phyloP scores from a whole-genome alignment of 257 asterid species.

The Nyctanthes arbortristis region DNA sequence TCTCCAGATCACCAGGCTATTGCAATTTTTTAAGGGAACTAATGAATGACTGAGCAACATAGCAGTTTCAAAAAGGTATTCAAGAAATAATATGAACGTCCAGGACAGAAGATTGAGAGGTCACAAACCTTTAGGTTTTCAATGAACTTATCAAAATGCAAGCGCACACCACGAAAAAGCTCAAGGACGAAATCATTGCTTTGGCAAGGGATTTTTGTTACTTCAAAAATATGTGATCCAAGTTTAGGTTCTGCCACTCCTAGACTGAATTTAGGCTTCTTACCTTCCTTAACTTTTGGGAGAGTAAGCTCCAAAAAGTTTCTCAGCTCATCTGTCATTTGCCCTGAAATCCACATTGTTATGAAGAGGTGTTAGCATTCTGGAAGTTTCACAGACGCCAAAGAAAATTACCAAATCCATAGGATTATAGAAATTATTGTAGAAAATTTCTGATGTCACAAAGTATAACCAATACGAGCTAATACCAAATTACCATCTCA shows the following conservation, averaged over 20 bases:
- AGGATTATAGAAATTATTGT: not conserved
- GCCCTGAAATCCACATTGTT: constrained; percentile 46
- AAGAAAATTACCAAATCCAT: not conserved
- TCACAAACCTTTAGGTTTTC: constrained; percentile 70
- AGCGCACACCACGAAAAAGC: constrained; percentile 81
- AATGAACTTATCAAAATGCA: constrained; percentile 71
- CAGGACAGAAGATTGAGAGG: not conserved
- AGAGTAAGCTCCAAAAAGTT: constrained; percentile 72
- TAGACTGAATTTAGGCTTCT: constrained; percentile 76
- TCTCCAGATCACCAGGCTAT: constrained; percentile 89
- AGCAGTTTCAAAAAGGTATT: not conserved
- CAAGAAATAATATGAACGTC: not conserved
- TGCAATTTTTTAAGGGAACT: constrained; percentile 4
- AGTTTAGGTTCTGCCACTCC: constrained; percentile 91
- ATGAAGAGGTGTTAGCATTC: not conserved
- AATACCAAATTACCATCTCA: not conserved
- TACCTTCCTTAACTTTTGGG: constrained; percentile 84
- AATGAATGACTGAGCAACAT: constrained; percentile 8
- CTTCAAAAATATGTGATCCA: constrained; percentile 81
- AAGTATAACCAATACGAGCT: not conserved
- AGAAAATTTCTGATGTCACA: not conserved
- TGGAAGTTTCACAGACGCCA: not conserved
- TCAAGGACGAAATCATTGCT: constrained; percentile 84
- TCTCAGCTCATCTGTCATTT: constrained; percentile 86
- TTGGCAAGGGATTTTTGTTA: constrained; percentile 82